Evolutionary conservation across 2,329 filamentous ascomycete species (phyloP), one percentile per base, ranked within the genome.

Genomic region (Trichoderma sp.): DNA sequence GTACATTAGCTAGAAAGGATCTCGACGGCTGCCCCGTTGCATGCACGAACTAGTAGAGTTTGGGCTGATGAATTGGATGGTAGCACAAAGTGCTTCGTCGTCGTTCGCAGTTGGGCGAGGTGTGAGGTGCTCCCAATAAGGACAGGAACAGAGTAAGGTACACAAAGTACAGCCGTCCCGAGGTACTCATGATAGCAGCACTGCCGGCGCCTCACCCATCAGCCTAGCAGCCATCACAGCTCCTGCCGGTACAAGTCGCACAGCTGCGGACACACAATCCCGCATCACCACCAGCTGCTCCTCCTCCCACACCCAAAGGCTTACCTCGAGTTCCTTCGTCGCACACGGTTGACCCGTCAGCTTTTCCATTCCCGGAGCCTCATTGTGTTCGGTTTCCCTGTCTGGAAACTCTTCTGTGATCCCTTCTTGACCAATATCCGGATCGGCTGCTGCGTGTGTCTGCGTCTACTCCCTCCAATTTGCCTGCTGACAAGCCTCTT

Each of bases 1-100:
- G 54, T 50, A 61, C 48, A 62, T 62, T 54, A 60, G 57, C 57
- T 51, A 50, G 60, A 55, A 47, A 47, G 60, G 48, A 63, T 63
- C 60, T 52, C 39, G 44, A 47, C 50, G 44, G 44, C 19, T 48
- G 56, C 56, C 43, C 44, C 56, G 34, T 58, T 48, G 56, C 56
- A 59, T 48, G 56, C 56, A 48, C 51, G 51, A 39, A 55, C 51
- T 39, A 24, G n/a, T 55, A n/a, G 51, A 12, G 0, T 12, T 41
- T 26, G 19, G 34, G 50, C 21, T 34, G 50, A 28, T 52, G 34
- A 39, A 39, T 39, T 14, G 34, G 34, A 39, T 14, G 12, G 34
- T 39, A 14, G 34, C 9, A 39, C 30, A 10, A 10, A 10, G 7
- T 34, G 7, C 21, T 24, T 9, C 3, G 30, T 34, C 9, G 0